phyloP scores from a whole-genome alignment of 73 alveolate genomes.

The Paramecium pentaurelia region DNA sequence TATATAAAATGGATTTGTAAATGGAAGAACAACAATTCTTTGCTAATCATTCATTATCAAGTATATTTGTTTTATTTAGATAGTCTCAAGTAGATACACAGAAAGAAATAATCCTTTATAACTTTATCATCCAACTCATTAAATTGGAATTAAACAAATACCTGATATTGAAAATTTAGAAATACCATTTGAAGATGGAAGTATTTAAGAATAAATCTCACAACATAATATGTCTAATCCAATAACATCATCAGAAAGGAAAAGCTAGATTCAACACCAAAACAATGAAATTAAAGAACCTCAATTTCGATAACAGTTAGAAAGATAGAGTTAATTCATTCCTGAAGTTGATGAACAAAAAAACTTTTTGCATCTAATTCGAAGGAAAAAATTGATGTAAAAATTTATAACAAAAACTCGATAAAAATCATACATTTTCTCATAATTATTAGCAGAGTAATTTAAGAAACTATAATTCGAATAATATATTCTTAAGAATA shows the following conservation, averaged over 20 bases:
- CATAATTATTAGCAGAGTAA: background rate
- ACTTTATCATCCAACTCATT: background rate
- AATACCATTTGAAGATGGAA: background rate
- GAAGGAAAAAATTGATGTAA: background rate
- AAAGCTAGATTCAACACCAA: background rate
- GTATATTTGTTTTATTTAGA: background rate
- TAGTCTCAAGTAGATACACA: slow-evolving; percentile 27
- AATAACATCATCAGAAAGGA: background rate
- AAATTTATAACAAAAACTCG: background rate
- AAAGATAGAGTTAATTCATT: background rate
- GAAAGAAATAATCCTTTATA: slow-evolving; percentile 1
- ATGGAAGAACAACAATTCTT: background rate
- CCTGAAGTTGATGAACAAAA: background rate
- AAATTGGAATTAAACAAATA: background rate
- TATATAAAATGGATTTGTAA: background rate
- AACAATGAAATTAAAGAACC: background rate
- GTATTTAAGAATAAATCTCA: background rate
- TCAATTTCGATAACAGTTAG: background rate
- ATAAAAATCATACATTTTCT: background rate
- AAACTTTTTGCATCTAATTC: background rate
- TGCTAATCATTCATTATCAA: background rate
- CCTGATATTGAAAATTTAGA: background rate
- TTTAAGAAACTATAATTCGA: background rate
- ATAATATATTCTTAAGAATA: background rate
- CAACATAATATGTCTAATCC: background rate